Conservation (phyloP, 352 stramenopile species). For the Plasmopara halstedii region DNA sequence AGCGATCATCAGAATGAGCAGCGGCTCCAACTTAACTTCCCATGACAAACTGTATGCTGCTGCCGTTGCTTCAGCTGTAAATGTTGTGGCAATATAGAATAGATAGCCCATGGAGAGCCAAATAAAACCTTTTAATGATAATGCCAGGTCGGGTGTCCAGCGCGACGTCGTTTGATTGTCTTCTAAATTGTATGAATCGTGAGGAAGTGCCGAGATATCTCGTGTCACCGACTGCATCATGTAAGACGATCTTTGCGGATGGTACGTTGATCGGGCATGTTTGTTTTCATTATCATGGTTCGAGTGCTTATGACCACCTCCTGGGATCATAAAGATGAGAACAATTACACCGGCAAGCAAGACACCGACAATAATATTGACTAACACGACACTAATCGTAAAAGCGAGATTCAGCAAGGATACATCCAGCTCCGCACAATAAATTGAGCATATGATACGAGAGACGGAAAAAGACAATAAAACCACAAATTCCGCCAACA, state of each 20-base stretch:
- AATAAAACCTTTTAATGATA: conserved; percentile 53
- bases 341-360: conserved; percentile 36
- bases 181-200: conserved; percentile 39
- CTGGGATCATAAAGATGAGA: conserved; percentile 50
- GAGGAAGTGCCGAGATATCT: conserved; percentile 34
- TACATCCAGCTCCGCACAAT: conserved; percentile 47
- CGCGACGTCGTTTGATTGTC: conserved; percentile 8
- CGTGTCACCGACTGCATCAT: conserved; percentile 14
- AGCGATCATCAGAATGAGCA: conserved; percentile 58
- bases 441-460: conserved; percentile 47
- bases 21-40: conserved; percentile 60
- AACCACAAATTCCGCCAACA: conserved; percentile 62
- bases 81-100: conserved; percentile 48
- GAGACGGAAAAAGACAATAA: conserved; percentile 57
- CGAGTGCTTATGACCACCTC: conserved; percentile 1
- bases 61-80: conserved; percentile 30
- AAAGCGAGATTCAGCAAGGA: conserved; percentile 46
- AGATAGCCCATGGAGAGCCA: conserved; percentile 55
- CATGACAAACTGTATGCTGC: conserved; percentile 40
- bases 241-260: conserved; percentile 6
- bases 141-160: conserved; percentile 19
- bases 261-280: conserved; percentile 1
- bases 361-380: conserved; percentile 39
- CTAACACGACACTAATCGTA: conserved; percentile 43
- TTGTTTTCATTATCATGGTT: conserved; percentile 3